Percentiles rank a stretch among this genome's conserved stretches.
Evolutionary conservation across 345 rosid species (phyloP).

Genomic region (Capsella bursapastoris): DNA sequence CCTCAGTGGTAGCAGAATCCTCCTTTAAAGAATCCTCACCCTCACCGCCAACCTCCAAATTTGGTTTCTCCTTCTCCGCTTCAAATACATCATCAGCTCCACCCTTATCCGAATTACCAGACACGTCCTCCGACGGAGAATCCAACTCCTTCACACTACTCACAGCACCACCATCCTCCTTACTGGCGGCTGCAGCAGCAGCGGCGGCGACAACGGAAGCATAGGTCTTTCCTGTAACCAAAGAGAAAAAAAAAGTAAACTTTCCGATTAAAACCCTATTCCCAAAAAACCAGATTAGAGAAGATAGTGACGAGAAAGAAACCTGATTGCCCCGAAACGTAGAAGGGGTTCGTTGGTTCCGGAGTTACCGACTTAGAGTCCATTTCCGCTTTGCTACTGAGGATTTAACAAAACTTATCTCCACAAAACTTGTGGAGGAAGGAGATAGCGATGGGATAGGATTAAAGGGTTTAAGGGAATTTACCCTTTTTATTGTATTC

Average conservation of each 20-base stretch:
- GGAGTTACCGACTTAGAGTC: conserved; percentile 53
- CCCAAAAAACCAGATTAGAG: conserved; percentile 31
- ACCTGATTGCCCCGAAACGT: conserved; percentile 54
- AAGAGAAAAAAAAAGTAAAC: background rate
- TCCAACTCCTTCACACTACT: conserved; percentile 62
- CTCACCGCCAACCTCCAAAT: conserved; percentile 29
- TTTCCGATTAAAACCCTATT: conserved; percentile 39
- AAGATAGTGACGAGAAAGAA: conserved; percentile 11
- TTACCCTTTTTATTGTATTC: background rate
- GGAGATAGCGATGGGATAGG: conserved; percentile 22
- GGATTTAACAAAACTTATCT: conserved; percentile 18
- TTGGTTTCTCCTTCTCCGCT: conserved; percentile 14
- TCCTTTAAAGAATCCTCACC: conserved; percentile 19
- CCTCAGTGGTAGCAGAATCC: conserved; percentile 26
- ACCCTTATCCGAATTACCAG: conserved; percentile 34
- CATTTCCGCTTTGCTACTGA: conserved; percentile 45
- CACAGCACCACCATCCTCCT: conserved; percentile 50
- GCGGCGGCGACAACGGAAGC: conserved; percentile 48
- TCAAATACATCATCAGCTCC: conserved; percentile 24
- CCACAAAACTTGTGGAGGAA: conserved; percentile 20
- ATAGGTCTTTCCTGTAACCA: conserved; percentile 35
- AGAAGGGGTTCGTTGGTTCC: conserved; percentile 40
- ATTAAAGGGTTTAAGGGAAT: conserved; percentile 18
- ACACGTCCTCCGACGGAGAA: conserved; percentile 39
- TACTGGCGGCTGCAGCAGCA: conserved; percentile 34